Evolutionary conservation across 306 rosid genomes (phyloP).

Genomic region (Sesbania bispinosa): DNA sequence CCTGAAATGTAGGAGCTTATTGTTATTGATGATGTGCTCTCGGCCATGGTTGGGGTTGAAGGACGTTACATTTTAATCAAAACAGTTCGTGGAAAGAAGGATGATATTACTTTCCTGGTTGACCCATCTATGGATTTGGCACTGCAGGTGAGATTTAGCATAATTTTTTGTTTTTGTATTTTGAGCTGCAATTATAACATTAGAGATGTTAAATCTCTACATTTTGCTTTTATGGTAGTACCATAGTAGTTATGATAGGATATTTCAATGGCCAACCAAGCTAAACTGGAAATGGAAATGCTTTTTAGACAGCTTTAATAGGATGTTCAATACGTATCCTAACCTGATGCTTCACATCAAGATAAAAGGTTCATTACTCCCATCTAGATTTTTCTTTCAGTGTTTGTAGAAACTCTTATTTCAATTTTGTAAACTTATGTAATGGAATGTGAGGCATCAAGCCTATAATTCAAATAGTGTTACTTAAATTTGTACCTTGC

Average conservation of each 20-base stretch:
- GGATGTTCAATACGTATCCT: not conserved
- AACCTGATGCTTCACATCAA: conserved; percentile 2
- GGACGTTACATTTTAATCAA: conserved; percentile 83
- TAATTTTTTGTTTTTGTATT: not conserved
- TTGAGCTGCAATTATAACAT: conserved; percentile 5
- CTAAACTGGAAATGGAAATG: not conserved
- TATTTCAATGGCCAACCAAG: not conserved
- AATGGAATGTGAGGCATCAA: conserved; percentile 4
- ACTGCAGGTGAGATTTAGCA: conserved; percentile 64
- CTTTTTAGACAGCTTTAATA: not conserved
- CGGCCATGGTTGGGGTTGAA: conserved; percentile 83
- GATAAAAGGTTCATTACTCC: not conserved
- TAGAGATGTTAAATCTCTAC: not conserved
- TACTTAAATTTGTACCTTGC: not conserved
- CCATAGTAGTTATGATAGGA: conserved; percentile 3
- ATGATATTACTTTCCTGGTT: conserved; percentile 50
- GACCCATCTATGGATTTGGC: conserved; percentile 96
- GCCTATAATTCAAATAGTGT: not conserved
- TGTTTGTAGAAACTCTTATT: not conserved
- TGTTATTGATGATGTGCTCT: conserved; percentile 85
- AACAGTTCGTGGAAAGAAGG: conserved; percentile 58
- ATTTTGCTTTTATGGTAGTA: conserved; percentile 8
- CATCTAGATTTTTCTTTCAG: not conserved
- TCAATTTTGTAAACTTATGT: not conserved
- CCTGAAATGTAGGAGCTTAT: conserved; percentile 71